These are phyloP conservation scores for Cytospora mali DNA, from an alignment of 2,329 filamentous ascomycete species.

Conservation along the genomic window DNA sequence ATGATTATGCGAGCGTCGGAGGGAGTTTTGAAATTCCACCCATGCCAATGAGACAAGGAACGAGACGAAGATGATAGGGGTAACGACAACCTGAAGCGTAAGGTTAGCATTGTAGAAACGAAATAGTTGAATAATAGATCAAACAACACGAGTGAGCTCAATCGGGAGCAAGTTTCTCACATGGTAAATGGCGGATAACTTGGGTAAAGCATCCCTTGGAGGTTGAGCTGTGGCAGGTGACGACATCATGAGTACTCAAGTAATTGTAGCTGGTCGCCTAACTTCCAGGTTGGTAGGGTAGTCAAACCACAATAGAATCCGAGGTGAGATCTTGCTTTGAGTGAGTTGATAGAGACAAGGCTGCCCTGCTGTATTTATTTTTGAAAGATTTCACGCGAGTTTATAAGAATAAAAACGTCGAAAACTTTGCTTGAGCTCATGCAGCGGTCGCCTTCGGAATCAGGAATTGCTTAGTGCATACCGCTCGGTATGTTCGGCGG, in stretches of 20 bases:
- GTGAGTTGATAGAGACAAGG: background rate
- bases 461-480: background rate
- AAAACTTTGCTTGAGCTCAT: no score
- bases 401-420: no score
- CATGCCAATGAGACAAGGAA: slow-evolving; percentile 67
- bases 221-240: slow-evolving; percentile 18
- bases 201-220: slow-evolving; percentile 10
- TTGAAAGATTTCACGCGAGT: background rate
- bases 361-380: no score
- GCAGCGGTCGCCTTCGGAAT: no score
- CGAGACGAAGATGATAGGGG: slow-evolving; percentile 64
- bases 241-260: slow-evolving; percentile 17
- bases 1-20: slow-evolving; percentile 48
- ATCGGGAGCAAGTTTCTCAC: slow-evolving; percentile 19
- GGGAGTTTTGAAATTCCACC: slow-evolving; percentile 60
- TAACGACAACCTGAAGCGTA: slow-evolving; percentile 52
- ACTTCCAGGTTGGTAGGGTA: no score
- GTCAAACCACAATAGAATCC: background rate
- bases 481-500: background rate
- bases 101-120: background rate
- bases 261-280: no score
- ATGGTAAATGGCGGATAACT: slow-evolving; percentile 31
- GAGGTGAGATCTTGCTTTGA: background rate
- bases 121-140: background rate
- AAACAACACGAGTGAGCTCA: background rate